Evolutionary conservation across 1,139 yeast genomes (phyloP).

Genomic region (Blastobotrys indianensis): DNA sequence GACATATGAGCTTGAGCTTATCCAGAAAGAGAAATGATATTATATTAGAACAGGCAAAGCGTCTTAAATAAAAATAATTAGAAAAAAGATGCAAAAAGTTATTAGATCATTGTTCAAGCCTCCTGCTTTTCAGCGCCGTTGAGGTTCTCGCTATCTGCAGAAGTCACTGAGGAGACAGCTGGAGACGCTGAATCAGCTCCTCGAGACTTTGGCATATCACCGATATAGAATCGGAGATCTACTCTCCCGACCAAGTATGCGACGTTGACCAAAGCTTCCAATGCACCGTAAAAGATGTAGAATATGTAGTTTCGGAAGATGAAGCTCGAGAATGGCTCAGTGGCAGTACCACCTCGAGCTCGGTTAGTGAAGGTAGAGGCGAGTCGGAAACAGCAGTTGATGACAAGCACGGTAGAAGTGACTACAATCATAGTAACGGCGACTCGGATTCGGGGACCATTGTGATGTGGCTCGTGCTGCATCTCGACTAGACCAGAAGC

Average conservation of each 20-base stretch:
- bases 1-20: too few relatives aligned
- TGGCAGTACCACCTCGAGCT: slow-evolving; percentile 23
- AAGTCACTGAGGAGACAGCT: too few relatives aligned
- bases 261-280: slow-evolving; percentile 53
- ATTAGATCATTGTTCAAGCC: too few relatives aligned
- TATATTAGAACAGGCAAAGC: too few relatives aligned
- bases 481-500: slow-evolving; percentile 34
- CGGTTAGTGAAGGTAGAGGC: slow-evolving; percentile 45
- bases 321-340: slow-evolving; percentile 35
- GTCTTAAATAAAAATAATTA: too few relatives aligned
- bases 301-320: slow-evolving; percentile 50
- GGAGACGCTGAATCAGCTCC: too few relatives aligned
- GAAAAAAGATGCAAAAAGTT: too few relatives aligned
- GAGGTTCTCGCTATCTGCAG: too few relatives aligned
- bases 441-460: slow-evolving; percentile 42
- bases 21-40: too few relatives aligned
- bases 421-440: slow-evolving; percentile 42
- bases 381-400: slow-evolving; percentile 54
- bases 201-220: slow-evolving; percentile 38
- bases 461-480: slow-evolving; percentile 31
- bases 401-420: slow-evolving; percentile 49
- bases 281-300: slow-evolving; percentile 62
- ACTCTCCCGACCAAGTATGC: slow-evolving; percentile 57
- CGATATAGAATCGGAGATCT: slow-evolving; percentile 74
- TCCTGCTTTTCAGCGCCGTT: too few relatives aligned